phyloP scores from a whole-genome alignment of 2,329 filamentous ascomycete species.

The Hypocreales sp. region DNA sequence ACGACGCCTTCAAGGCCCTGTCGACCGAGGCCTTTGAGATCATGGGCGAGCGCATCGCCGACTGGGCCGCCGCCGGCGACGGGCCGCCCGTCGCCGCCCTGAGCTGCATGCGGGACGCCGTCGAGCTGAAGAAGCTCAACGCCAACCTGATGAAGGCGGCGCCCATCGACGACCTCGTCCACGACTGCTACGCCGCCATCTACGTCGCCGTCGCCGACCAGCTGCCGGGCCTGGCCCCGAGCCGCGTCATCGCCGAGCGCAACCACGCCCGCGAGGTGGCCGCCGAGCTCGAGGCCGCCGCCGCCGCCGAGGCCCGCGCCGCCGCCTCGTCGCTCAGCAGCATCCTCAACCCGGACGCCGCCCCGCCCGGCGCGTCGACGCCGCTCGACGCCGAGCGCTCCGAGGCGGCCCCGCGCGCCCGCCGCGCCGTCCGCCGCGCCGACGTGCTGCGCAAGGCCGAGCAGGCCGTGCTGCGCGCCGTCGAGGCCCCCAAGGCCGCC shows the following conservation, averaged over 20 bases:
- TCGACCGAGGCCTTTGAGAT: slow-evolving; percentile 42
- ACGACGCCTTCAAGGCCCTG: slow-evolving; percentile 40
- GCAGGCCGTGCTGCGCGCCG: slow-evolving; percentile 33
- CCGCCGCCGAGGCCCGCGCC: slow-evolving; percentile 7
- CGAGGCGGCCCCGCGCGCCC: slow-evolving; percentile 22
- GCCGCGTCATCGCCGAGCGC: slow-evolving; percentile 29
- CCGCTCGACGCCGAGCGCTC: slow-evolving; percentile 24
- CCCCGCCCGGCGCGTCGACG: slow-evolving; percentile 15
- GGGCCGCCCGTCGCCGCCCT: slow-evolving; percentile 25
- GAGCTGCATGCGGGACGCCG: slow-evolving; percentile 39
- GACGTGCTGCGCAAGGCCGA: slow-evolving; percentile 49
- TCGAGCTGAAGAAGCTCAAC: slow-evolving; percentile 58
- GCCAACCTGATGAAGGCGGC: slow-evolving; percentile 72
- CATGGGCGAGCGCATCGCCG: slow-evolving; percentile 34
- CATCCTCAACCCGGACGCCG: slow-evolving; percentile 27
- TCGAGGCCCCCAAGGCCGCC: slow-evolving; percentile 31
- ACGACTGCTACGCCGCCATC: slow-evolving; percentile 70
- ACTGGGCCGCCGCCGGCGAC: slow-evolving; percentile 34
- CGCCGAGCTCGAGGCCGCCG: slow-evolving; percentile 17
- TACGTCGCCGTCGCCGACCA: slow-evolving; percentile 51
- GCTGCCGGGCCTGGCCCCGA: slow-evolving; percentile 34
- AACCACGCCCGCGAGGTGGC: slow-evolving; percentile 25
- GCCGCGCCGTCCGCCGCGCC: slow-evolving; percentile 31
- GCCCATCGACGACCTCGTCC: slow-evolving; percentile 83
- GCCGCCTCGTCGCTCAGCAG: slow-evolving; percentile 20